A percentile compares a stretch with the other conserved stretches of the same genome.
These are phyloP conservation scores for Penicillium lagena DNA, from an alignment of 495 filamentous ascomycete species.

Conservation along the genomic window DNA sequence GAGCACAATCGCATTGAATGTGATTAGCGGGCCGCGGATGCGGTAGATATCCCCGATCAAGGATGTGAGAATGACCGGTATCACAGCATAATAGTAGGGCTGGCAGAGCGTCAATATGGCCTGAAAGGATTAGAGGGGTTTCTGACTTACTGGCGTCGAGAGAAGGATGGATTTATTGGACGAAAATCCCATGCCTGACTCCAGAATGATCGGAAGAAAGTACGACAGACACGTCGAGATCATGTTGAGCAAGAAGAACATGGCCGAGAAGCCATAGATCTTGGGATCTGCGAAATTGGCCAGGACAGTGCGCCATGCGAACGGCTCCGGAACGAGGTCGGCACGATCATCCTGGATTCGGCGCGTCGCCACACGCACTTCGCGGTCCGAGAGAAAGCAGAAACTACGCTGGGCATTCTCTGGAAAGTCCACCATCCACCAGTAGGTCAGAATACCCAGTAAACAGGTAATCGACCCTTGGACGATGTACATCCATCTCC, in stretches of 20 bases:
- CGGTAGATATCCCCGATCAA: conserved; percentile 59
- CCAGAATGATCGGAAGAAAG: conserved; percentile 66
- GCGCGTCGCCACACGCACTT: conserved; percentile 48
- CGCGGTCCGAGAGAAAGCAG: conserved; percentile 53
- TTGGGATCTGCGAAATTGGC: conserved; percentile 60
- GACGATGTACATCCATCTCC: conserved; percentile 74
- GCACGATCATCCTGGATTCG: conserved; percentile 59
- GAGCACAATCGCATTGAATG: conserved; percentile 67
- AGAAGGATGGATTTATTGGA: conserved; percentile 61
- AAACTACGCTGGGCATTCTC: conserved; percentile 58
- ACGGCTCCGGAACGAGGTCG: conserved; percentile 56
- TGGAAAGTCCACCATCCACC: conserved; percentile 79
- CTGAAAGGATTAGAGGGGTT: too few relatives aligned
- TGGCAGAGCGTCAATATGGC: conserved; percentile 6
- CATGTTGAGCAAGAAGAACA: conserved; percentile 71
- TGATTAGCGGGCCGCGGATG: conserved; percentile 61
- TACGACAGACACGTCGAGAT: conserved; percentile 64
- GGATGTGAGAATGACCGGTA: conserved; percentile 66
- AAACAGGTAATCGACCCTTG: conserved; percentile 60
- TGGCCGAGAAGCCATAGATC: conserved; percentile 63
- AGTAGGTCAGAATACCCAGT: conserved; percentile 62
- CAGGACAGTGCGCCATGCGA: conserved; percentile 53
- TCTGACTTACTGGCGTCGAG: conserved; percentile 49
- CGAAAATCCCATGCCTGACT: conserved; percentile 66
- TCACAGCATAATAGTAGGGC: conserved; percentile 69